Conservation (phyloP, 345 rosid species). For the Citrus australasica region DNA sequence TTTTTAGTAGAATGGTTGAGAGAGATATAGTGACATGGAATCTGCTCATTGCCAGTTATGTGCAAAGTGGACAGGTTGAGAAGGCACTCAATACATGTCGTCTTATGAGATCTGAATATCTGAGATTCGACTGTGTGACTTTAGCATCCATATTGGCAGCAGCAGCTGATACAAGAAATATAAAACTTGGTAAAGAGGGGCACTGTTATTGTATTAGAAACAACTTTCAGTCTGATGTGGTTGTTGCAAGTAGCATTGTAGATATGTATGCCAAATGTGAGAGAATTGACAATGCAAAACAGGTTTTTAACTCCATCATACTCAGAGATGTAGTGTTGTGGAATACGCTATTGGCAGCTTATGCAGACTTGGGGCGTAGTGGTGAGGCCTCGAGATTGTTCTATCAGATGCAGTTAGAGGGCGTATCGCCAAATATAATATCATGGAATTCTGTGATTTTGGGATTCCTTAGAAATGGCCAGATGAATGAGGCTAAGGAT, state of each 20-base stretch:
- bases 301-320: conserved; percentile 42
- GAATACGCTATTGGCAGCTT: conserved; percentile 63
- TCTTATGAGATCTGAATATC: conserved; percentile 44
- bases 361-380: conserved; percentile 51
- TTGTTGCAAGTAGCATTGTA: conserved; percentile 42
- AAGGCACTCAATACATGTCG: conserved; percentile 51
- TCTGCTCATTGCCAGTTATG: conserved; percentile 62
- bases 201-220: conserved; percentile 68
- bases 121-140: conserved; percentile 70
- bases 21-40: conserved; percentile 83
- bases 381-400: conserved; percentile 66
- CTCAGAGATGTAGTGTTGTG: conserved; percentile 53
- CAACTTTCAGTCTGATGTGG: conserved; percentile 46
- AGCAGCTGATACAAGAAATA: conserved; percentile 39
- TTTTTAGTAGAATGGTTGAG: conserved; percentile 43
- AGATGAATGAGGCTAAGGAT: conserved; percentile 51
- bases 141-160: conserved; percentile 54
- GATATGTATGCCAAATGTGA: conserved; percentile 71
- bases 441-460: conserved; percentile 66
- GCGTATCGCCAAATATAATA: conserved; percentile 52
- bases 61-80: conserved; percentile 40
- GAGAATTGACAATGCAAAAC: conserved; percentile 42
- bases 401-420: conserved; percentile 69
- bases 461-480: conserved; percentile 54
- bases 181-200: conserved; percentile 52